Evolutionary conservation across 495 filamentous ascomycete genomes (phyloP), one percentile per base, ranked within the genome.

Genomic region (Hypoxylon perforatum): DNA sequence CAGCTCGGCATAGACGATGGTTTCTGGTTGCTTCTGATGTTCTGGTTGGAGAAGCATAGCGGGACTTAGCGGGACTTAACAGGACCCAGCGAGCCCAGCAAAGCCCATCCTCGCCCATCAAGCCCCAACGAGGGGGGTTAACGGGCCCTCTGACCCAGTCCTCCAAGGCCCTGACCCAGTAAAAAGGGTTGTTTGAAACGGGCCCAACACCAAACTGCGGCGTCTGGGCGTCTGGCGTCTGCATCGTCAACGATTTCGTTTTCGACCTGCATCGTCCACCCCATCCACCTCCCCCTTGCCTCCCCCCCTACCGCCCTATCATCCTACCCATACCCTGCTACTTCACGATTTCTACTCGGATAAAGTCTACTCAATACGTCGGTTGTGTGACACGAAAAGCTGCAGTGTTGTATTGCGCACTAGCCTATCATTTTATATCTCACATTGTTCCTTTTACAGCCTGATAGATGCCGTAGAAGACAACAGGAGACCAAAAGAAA

Each of bases 391-490:
- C 55, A 44, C 49, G 25, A 49, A 42, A 41, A 41, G 12, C 54
- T 58, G 50, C 54, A 59, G 45, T 8, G 42, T 46, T 28, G 17
- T 62, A 30, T 46, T n/a, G 8, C 54, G 38, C 53, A 17, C 15
- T 33, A 35, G 39, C 21, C 38, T 50, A 55, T 60, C 56, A 60
- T 18, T 66, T 66, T 56, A 60, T 51, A 66, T 14, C 56, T 55
- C 63, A 56, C n/a, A n/a, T n/a, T n/a, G 23, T 42, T 11, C 35
- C 23, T 51, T 38, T n/a, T 33, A 59, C 63, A 66, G 57, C 63
- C 63, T 45, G 57, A 56, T 63, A 63, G 44, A 50, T 55, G 30
- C 53, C 47, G 18, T 10, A 58, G 36, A 65, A 55, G 50, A n/a
- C n/a, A n/a, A n/a, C n/a, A n/a, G n/a, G n/a, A 5, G 45, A 42